Evolutionary conservation across 495 filamentous ascomycete genomes (phyloP).

Genomic region (Astrothelium macrocarpum): DNA sequence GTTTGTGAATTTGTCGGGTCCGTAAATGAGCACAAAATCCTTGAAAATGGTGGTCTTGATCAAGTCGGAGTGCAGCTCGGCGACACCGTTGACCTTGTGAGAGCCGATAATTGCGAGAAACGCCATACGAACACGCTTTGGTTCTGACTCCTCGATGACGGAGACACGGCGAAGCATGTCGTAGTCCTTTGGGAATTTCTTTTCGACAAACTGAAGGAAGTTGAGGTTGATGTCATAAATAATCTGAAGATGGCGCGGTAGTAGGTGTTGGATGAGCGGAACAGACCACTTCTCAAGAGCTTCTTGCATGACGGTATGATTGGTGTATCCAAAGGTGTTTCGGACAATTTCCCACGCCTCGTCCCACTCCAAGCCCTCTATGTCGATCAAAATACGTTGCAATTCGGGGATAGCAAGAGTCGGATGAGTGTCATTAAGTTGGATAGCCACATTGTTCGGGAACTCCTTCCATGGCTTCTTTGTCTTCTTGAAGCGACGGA

Average conservation of each 20-base stretch:
- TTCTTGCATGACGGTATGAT: constrained; percentile 95
- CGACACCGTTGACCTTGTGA: constrained; percentile 98
- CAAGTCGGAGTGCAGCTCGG: constrained; percentile 91
- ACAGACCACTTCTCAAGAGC: constrained; percentile 99
- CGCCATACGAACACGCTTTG: constrained; percentile 98
- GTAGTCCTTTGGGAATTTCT: constrained; percentile 77
- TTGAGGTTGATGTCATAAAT: constrained; percentile 97
- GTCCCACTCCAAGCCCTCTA: constrained; percentile 87
- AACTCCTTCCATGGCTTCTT: constrained; percentile 86
- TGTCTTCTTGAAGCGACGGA: constrained; percentile 95
- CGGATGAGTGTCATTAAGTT: constrained; percentile 96
- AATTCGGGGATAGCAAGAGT: constrained; percentile 93
- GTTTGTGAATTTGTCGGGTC: constrained; percentile 94
- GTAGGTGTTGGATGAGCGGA: constrained; percentile 77
- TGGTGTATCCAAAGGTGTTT: constrained; percentile 86
- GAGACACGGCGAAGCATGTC: constrained; percentile 79
- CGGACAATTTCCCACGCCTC: constrained; percentile 70
- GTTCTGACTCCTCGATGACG: constrained; percentile 92
- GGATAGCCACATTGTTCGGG: constrained; percentile 89
- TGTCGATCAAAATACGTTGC: constrained; percentile 81
- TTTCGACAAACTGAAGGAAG: constrained; percentile 85
- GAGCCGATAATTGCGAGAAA: constrained; percentile 91
- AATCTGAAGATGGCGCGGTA: constrained; percentile 91
- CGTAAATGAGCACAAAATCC: constrained; percentile 90
- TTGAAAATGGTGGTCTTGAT: constrained; percentile 99